Base-by-base conservation (phyloP, 1,284 basidiomycete species). In the Phylloboletellus chloephorus region DNA sequence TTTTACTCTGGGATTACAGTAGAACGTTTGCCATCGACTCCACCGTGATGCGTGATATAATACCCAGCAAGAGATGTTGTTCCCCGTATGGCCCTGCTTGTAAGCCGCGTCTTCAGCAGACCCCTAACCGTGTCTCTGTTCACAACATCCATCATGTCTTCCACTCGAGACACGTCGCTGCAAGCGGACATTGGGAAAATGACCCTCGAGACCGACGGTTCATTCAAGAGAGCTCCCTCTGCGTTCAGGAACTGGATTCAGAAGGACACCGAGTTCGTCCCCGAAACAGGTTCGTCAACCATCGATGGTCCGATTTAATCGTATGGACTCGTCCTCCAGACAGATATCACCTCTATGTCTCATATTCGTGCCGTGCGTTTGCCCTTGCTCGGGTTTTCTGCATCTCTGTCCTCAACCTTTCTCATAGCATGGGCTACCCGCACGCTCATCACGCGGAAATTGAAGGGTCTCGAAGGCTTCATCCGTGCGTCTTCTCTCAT, bases 341-440 rank as follows among this genome's bases (percentile, higher is more conserved):
- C 41, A 79, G 92, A 36, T 96, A 96, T 63, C 88, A 89, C 55
- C 86, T 94, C 55, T 93, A 89, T 53, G 87, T 93, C 43, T 86
- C 82, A 5, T 80, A 78, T 52, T 74, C 79, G 3, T 88, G 83
- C 66, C 79, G 89, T 91, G 45, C 70, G 85, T 69, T 20, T 25
- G 4, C 9, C 13, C 2, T 8, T 25, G 12, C 13, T 24, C 13
- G n/a, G n/a, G n/a, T n/a, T 5, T 13, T 10, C 17, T 16, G 6
- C 9, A 7, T 25, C 24, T n/a, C 20, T 8, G 11, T 38, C 21
- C 25, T 25, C 26, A 33, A 35, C 22, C 20, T 43, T 19, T 15
- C 49, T 21, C 29, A 3, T 31, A 86, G 83, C 94, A 4, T 98
- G 95, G 94, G 95, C 95, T 0, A 92, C 92, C 37, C 77, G 95